Base-by-base conservation (phyloP, 768 basidiomycete genomes). In the Lepiota subincarnata region DNA sequence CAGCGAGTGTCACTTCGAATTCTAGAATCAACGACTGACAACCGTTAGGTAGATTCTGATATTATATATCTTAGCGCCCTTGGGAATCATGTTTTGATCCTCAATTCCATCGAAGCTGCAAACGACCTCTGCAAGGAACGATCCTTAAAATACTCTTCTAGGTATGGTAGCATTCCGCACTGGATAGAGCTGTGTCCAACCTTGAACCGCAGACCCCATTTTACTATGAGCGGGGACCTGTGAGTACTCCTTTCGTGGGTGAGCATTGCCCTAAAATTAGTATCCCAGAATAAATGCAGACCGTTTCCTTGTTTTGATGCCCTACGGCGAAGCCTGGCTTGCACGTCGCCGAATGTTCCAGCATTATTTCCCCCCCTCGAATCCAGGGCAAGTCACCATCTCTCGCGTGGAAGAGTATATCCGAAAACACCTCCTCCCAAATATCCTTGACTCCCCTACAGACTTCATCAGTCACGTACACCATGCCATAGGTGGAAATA, bases 51-150 rank as follows among this genome's bases (percentile, higher is more conserved):
- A 56, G 49, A 46, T 36, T 56, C 55, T 3, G 78, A 81, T 50
- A 58, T 84, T 35, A 75, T 83, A 1, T 79, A 78, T 57, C 66
- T 82, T 16, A 53, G 57, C 51, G 70, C 77, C 12, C 62, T 82
- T 3, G 78, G 81, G 24, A 74, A 72, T 55, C 70, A 73, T 39
- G 42, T 70, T 18, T 48, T 70, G 7, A 60, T 63, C 51, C 57
- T 68, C 4, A 81, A 81, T 59, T 70, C 75, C 1, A 60, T 70
- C 19, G 57, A 74, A 46, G 66, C 69, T 1, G 73, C 74, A 1
- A 66, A 68, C 37, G 81, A 83, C 28, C 72, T 84, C 1, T 76
- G 84, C 31, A 80, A 83, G 45, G 82, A 76, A 57, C 70, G 78
- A 7, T 79, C 76, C 18, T 59, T 66, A 16, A 82, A 79, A 42